phyloP scores from a whole-genome alignment of 352 stramenopile species.

The Pythium chondricola region DNA sequence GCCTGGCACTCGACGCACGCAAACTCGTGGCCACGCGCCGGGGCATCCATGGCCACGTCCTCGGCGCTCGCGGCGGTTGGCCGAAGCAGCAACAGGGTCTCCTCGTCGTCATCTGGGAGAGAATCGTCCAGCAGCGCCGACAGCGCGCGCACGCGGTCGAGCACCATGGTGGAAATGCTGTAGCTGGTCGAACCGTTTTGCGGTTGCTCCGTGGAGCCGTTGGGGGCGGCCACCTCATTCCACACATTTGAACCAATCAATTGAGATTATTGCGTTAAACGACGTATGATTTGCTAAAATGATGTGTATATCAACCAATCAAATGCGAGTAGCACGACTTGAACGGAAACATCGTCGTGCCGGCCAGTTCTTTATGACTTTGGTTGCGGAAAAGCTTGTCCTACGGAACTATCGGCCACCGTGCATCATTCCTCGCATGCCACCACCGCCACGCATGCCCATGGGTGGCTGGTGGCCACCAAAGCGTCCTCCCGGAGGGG shows the following conservation, averaged over 20 bases:
- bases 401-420: slow-evolving; percentile 33
- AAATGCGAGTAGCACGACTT: too few relatives aligned
- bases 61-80: not conserved
- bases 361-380: too few relatives aligned
- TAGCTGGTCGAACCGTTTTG: too few relatives aligned
- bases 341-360: too few relatives aligned
- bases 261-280: slow-evolving; percentile 1
- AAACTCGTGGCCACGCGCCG: slow-evolving; percentile 33
- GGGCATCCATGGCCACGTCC: slow-evolving; percentile 23
- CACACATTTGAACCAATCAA: too few relatives aligned
- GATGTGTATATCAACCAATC: not conserved
- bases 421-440: slow-evolving; percentile 46
- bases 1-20: slow-evolving; percentile 65
- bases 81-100: slow-evolving; percentile 44
- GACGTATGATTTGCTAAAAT: slow-evolving; percentile 4
- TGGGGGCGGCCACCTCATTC: too few relatives aligned
- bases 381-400: not conserved
- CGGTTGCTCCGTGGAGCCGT: too few relatives aligned
- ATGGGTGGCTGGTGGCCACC: slow-evolving; percentile 24
- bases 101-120: slow-evolving; percentile 47
- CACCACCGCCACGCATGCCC: slow-evolving; percentile 31
- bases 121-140: slow-evolving; percentile 76
- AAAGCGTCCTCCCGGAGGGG: slow-evolving; percentile 42
- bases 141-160: slow-evolving; percentile 68
- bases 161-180: slow-evolving; percentile 31